A percentile compares a stretch with the other conserved stretches of the same genome.
These are phyloP conservation scores for Hyaloscypha hepaticicola DNA, from an alignment of 495 filamentous ascomycete species.

Conservation along the genomic window DNA sequence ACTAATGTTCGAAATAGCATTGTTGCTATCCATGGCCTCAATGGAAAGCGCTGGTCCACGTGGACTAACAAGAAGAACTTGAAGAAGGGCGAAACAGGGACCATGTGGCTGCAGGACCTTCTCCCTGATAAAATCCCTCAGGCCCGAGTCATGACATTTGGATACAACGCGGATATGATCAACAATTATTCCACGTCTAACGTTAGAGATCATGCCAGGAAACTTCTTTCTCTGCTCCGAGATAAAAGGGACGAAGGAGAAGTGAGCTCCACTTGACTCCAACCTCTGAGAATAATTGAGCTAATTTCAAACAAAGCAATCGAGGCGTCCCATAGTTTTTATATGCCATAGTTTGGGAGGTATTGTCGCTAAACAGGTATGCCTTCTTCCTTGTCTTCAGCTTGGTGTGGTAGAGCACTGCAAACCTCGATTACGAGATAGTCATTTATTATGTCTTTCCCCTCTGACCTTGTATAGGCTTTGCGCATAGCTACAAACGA, in stretches of 20 bases:
- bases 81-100: not conserved
- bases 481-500: not conserved
- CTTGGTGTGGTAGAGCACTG: not conserved
- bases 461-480: not conserved
- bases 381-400: not conserved
- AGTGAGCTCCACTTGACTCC: not conserved
- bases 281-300: not conserved
- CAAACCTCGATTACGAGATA: not conserved
- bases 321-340: not conserved
- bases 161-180: conserved; percentile 34
- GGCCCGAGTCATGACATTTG: conserved; percentile 34
- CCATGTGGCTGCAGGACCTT: not conserved
- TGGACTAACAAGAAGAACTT: not conserved
- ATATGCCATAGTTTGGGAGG: not conserved
- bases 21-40: conserved; percentile 3
- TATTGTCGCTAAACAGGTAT: not conserved
- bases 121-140: conserved; percentile 11
- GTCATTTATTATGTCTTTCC: not conserved
- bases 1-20: not conserved
- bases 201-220: not conserved
- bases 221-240: not conserved
- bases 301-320: not conserved
- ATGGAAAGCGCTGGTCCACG: conserved; percentile 1
- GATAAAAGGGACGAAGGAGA: conserved; percentile 4
- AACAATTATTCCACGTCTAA: conserved; percentile 36